Base-by-base conservation (phyloP, 768 basidiomycete genomes). In the Tephrocybe sp. region DNA sequence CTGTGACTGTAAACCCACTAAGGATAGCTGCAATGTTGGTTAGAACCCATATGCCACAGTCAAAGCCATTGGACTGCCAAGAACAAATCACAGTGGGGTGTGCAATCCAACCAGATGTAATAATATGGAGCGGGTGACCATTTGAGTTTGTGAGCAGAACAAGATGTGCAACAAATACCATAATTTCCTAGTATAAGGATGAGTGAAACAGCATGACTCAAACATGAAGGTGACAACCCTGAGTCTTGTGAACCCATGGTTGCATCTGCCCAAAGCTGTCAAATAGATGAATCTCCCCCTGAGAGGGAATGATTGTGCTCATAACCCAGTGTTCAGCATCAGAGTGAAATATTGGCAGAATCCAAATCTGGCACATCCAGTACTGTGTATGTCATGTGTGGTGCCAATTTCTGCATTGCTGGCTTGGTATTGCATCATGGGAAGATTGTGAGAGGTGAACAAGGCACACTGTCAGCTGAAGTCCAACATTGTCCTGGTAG, bases 341-440 rank as follows among this genome's bases (percentile, higher is more conserved):
- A 0, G 42, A 48, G 3, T 61, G 51, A 33, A 75, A 70, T 11
- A 75, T 69, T 0, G 72, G 73, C 11, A 76, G 40, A 9, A 75
- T 66, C 73, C 73, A 75, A 0, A 62, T 1, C 4, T 56, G 30
- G 45, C 64, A 66, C 0, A n/a, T n/a, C 70, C 71, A 74, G 48
- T 65, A 76, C 15, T 47, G 21, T 0, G 56, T 58, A 2, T 36
- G 46, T 0, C 32, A 17, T 2, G 55, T 50, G 2, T 41, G 23
- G 5, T 52, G 45, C 68, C 71, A 73, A 72, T 21, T 0, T 55
- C 50, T 0, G 21, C 20, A 37, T 64, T 58, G 3, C 54, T 18
- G 1, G 48, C 49, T 15, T 58, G 55, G 53, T 62, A 60, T 0
- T 48, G 58, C 8, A 61, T 44, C 4, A 57, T 47, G 25, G 33